Evolutionary conservation across 805 yeast genomes (phyloP).

Genomic region (Suhomyces sp.): DNA sequence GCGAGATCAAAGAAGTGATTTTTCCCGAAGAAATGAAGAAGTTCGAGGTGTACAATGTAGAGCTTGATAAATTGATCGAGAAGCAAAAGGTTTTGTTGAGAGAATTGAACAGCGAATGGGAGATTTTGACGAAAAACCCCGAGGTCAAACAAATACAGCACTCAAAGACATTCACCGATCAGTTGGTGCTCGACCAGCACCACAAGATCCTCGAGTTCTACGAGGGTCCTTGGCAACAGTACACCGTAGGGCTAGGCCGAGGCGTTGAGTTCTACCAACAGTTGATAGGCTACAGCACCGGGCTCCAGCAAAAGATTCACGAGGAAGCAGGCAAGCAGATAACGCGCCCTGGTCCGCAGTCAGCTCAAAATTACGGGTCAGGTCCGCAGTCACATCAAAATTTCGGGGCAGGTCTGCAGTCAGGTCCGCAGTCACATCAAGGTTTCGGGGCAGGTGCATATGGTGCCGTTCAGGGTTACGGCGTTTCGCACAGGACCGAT

Average conservation of each 20-base stretch:
- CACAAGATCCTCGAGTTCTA: conserved; percentile 47
- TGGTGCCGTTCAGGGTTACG: neutral
- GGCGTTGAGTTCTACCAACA: conserved; percentile 65
- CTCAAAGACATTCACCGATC: conserved; percentile 38
- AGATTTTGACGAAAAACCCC: conserved; percentile 21
- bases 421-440: neutral
- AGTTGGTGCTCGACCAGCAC: conserved; percentile 30
- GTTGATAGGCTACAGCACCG: conserved; percentile 29
- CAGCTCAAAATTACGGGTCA: neutral
- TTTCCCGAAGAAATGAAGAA: conserved; percentile 75
- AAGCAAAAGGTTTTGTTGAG: conserved; percentile 55
- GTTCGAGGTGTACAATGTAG: conserved; percentile 63
- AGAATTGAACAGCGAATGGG: conserved; percentile 31
- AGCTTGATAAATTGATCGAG: conserved; percentile 65
- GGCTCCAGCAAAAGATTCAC: neutral
- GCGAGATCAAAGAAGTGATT: conserved; percentile 51
- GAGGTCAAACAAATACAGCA: conserved; percentile 40
- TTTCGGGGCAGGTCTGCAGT: neutral
- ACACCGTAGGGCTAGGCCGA: conserved; percentile 54
- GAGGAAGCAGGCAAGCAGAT: neutral
- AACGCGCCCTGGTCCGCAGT: neutral
- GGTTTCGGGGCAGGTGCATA: neutral
- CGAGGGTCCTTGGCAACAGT: conserved; percentile 52
- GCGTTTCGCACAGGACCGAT: neutral
- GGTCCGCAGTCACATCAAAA: neutral